Base-by-base conservation (phyloP, 768 basidiomycete species). In the Filobasidium floriforme region DNA sequence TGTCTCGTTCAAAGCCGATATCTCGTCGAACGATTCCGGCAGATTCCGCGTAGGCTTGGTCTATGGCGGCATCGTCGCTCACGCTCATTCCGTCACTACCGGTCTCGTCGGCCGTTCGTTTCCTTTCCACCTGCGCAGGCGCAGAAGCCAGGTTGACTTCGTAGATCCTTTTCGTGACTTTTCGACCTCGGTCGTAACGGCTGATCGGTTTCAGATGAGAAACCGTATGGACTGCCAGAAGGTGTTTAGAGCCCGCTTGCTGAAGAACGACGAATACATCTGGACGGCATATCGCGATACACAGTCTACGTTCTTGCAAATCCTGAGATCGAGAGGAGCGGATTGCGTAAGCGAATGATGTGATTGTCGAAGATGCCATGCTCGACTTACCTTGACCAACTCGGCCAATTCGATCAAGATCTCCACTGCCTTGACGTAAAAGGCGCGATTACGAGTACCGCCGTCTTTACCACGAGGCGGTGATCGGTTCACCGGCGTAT, bases 371-470 rank as follows among this genome's bases (percentile, higher is more conserved):
- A 22, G 54, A 2, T 57, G 6, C 15, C 24, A 57, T 26, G 3
- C 9, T 37, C 9, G 3, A 60, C 64, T 40, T 28, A 65, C 64
- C 46, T 54, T 49, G 18, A 65, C 22, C 43, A 57, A 40, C n/a
- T 66, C 65, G 15, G 65, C 65, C 12, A 66, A 18, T 11, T 61
- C 43, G 43, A 66, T 66, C 37, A 66, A 24, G 7, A 66, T 22
- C 26, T 61, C 65, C 2, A 66, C 37, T n/a, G 65, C 65, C 40
- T 61, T 49, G 12, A 59, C 32, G 26, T 57, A 57, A 24, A 24
- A 57, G 22, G 22, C 46, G 5, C 46, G 46, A 49, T 49, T 49
- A 2, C 46, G 22, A 15, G 46, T 49, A 49, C 22, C 46, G 6
- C 15, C 46, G 3, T 49, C 46, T 49, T 12, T 12, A 22, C 22